Evolutionary conservation across 805 yeast species (phyloP).

Genomic region (Ogataea sp.): DNA sequence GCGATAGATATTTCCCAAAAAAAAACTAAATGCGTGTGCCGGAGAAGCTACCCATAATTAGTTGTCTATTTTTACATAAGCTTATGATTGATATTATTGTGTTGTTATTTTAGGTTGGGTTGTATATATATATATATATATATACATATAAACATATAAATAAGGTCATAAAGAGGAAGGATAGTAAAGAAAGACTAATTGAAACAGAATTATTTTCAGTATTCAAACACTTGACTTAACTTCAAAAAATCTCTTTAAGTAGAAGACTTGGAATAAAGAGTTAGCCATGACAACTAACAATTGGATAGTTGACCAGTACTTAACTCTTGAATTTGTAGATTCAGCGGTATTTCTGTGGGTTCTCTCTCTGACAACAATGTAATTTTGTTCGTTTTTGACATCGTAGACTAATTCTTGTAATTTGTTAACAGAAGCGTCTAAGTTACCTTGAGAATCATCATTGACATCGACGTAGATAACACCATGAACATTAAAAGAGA

Average conservation of each 20-base stretch:
- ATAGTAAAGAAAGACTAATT: background rate
- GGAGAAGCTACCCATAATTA: no score
- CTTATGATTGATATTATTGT: no score
- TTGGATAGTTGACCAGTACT: conserved; percentile 97
- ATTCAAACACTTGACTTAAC: conserved; percentile 80
- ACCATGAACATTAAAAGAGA: conserved; percentile 92
- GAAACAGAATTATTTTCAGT: background rate
- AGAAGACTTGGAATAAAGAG: conserved; percentile 88
- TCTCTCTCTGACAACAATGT: conserved; percentile 92
- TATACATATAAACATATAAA: background rate
- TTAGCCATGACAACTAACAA: conserved; percentile 76
- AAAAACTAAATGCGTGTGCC: no score
- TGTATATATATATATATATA: no score
- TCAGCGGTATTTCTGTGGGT: conserved; percentile 98
- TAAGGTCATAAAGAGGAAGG: background rate
- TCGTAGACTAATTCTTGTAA: conserved; percentile 72
- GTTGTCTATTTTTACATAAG: no score
- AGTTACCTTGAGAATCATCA: conserved; percentile 56
- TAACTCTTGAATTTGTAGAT: conserved; percentile 91
- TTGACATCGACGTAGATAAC: conserved; percentile 77
- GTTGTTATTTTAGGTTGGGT: no score
- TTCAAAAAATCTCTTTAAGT: conserved; percentile 91
- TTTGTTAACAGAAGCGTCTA: conserved; percentile 77
- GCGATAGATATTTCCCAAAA: no score
- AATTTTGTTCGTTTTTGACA: conserved; percentile 86